These are phyloP conservation scores for Naematelia encephala DNA, from an alignment of 768 basidiomycete species.

Conservation along the genomic window DNA sequence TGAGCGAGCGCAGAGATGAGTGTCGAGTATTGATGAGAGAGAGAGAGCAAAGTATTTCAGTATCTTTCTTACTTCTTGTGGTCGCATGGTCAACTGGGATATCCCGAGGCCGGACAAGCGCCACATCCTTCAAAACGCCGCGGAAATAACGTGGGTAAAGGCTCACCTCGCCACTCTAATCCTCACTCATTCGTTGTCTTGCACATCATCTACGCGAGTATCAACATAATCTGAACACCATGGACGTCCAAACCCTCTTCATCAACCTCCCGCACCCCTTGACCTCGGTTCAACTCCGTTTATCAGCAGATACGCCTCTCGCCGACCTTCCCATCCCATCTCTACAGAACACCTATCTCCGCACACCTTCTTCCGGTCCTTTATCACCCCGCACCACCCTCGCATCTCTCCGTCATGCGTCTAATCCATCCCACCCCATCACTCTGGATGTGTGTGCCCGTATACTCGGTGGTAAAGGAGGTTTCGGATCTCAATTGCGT, in stretches of 20 bases:
- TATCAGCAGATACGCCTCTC: slow-evolving; percentile 20
- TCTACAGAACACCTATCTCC: slow-evolving; percentile 19
- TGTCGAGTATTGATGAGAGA: no score
- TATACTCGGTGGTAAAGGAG: slow-evolving; percentile 88
- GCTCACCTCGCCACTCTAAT: not conserved
- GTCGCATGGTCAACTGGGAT: not conserved
- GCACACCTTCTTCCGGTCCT: slow-evolving; percentile 31
- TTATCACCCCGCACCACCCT: slow-evolving; percentile 48
- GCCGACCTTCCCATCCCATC: slow-evolving; percentile 16
- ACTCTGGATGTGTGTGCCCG: slow-evolving; percentile 67
- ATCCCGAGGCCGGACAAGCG: not conserved
- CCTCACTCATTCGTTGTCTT: no score
- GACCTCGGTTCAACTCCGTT: slow-evolving; percentile 13
- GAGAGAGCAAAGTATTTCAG: not conserved
- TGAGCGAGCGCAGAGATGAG: slow-evolving; percentile 1
- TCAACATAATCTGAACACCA: slow-evolving; percentile 6
- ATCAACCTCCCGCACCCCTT: slow-evolving; percentile 42
- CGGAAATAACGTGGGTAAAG: not conserved
- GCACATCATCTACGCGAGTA: no score
- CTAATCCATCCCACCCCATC: slow-evolving; percentile 9
- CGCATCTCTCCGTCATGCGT: slow-evolving; percentile 10
- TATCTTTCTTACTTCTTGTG: not conserved
- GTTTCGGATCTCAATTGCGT: slow-evolving; percentile 92
- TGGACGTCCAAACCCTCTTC: slow-evolving; percentile 36
- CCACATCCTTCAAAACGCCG: not conserved